These are phyloP conservation scores for Gaeumannomyces tritici DNA, from an alignment of 2,329 filamentous ascomycete genomes.

Conservation along the genomic window DNA sequence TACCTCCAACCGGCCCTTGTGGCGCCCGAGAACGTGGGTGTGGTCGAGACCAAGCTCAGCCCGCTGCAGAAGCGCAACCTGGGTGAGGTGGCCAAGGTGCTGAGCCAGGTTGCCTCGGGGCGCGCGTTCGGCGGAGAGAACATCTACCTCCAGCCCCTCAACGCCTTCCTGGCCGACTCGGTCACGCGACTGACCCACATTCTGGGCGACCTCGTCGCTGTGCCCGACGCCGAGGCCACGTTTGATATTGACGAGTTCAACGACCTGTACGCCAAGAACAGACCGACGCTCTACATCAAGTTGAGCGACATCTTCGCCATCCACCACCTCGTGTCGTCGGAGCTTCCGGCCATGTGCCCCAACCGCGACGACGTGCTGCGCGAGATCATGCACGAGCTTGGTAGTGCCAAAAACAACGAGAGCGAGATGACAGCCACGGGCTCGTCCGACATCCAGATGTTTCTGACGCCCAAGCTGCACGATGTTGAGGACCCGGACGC, in stretches of 20 bases:
- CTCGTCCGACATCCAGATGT: slow-evolving; percentile 83
- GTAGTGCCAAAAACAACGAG: slow-evolving; percentile 94
- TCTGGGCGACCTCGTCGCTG: slow-evolving; percentile 67
- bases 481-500: slow-evolving; percentile 89
- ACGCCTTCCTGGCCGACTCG: slow-evolving; percentile 80
- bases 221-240: slow-evolving; percentile 78
- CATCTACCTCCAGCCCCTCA: slow-evolving; percentile 89
- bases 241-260: slow-evolving; percentile 99
- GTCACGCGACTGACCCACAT: slow-evolving; percentile 70
- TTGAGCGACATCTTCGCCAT: slow-evolving; percentile 96
- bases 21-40: slow-evolving; percentile 87
- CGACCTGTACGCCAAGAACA: slow-evolving; percentile 90
- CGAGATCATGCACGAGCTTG: slow-evolving; percentile 87
- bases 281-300: slow-evolving; percentile 98
- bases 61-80: slow-evolving; percentile 91
- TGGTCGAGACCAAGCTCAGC: slow-evolving; percentile 80
- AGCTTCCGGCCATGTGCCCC: slow-evolving; percentile 69
- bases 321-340: slow-evolving; percentile 74
- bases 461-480: slow-evolving; percentile 79
- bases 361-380: slow-evolving; percentile 77
- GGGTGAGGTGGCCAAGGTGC: slow-evolving; percentile 80
- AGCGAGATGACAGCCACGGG: slow-evolving; percentile 82
- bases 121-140: slow-evolving; percentile 89
- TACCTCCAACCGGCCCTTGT: slow-evolving; percentile 85
- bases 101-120: slow-evolving; percentile 81